phyloP scores from a whole-genome alignment of 352 stramenopile genomes.

The Achlya hypogyna region DNA sequence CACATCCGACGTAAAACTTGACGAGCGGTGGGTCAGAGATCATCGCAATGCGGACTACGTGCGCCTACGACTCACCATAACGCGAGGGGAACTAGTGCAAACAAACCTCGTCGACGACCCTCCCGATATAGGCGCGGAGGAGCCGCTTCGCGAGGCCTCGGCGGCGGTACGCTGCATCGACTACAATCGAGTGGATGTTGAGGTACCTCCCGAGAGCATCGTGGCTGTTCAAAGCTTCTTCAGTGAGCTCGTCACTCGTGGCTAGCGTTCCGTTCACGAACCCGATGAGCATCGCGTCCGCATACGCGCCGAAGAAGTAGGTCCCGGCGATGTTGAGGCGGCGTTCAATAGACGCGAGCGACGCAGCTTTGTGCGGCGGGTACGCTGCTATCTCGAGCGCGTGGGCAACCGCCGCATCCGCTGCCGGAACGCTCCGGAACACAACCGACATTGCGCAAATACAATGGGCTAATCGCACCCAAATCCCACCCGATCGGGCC shows the following conservation, averaged over 20 bases:
- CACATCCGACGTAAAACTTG: conserved; percentile 72
- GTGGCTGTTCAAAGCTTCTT: conserved; percentile 70
- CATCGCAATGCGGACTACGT: conserved; percentile 65
- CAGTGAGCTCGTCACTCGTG: conserved; percentile 35
- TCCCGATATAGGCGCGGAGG: conserved; percentile 69
- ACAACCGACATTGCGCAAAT: neutral
- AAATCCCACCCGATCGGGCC: no score
- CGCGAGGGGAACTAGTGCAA: neutral
- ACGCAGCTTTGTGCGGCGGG: conserved; percentile 77
- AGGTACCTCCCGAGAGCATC: conserved; percentile 57
- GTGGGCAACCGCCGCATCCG: neutral
- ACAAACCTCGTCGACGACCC: conserved; percentile 27
- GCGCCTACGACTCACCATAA: conserved; percentile 5
- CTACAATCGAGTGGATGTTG: conserved; percentile 85
- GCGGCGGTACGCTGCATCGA: conserved; percentile 52
- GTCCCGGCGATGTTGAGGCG: conserved; percentile 65
- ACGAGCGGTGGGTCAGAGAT: conserved; percentile 75
- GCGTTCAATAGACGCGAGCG: conserved; percentile 64
- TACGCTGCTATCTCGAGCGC: conserved; percentile 58
- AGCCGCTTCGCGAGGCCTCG: conserved; percentile 61
- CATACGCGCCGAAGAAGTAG: conserved; percentile 46
- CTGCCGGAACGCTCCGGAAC: neutral
- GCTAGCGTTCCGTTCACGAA: conserved; percentile 84
- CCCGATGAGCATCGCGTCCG: conserved; percentile 42
- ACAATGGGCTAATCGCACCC: no score